Evolutionary conservation across 2,329 filamentous ascomycete species (phyloP), one percentile per base, ranked within the genome.

Genomic region (Exophiala viscosa): DNA sequence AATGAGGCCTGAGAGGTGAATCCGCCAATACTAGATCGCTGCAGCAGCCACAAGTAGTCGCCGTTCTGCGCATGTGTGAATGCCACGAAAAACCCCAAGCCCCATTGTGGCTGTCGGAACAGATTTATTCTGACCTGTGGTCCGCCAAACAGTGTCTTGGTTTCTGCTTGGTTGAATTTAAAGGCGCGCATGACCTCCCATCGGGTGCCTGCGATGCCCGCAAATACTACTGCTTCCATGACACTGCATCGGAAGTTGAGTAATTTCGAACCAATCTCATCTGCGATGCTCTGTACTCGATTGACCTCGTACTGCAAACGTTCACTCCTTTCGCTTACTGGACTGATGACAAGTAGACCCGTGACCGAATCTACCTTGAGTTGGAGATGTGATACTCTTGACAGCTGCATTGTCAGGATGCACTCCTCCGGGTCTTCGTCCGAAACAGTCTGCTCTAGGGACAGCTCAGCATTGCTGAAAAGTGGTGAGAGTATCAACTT

Each of bases 1-100:
- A 56, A 56, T 9, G 41, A 53, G 33, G 45, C 18, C 31, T 51
- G 53, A 9, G 40, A 15, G 18, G 32, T 44, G 2, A 40, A 4
- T 8, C 33, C 36, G 17, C n/a, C 20, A 11, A 20, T 18, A 3
- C 34, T 6, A n/a, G 45, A 34, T 40, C 50, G 54, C 15, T 69
- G 68, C 20, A 89, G 74, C 54, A 91, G 73, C 83, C 86, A 91
- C 88, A 88, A 95, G 56, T 79, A 79, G 65, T 93, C 88, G 48
- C 88, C 88, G 63, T 79, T 77, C 64, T 87, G 76, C 65, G 85
- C 84, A 66, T 90, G 78, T 47, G 83, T 83, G 41, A 87, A 78
- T 59, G 85, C 84, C 35, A 95, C 72, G 57, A 85, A 82, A 88
- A 89, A 96, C 47, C 80, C 74, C 11, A 79, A 66, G 8, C 77